Evolutionary conservation across 805 yeast species (phyloP), one percentile per base, ranked within the genome.

Genomic region (Yarrowia yakushimensis): DNA sequence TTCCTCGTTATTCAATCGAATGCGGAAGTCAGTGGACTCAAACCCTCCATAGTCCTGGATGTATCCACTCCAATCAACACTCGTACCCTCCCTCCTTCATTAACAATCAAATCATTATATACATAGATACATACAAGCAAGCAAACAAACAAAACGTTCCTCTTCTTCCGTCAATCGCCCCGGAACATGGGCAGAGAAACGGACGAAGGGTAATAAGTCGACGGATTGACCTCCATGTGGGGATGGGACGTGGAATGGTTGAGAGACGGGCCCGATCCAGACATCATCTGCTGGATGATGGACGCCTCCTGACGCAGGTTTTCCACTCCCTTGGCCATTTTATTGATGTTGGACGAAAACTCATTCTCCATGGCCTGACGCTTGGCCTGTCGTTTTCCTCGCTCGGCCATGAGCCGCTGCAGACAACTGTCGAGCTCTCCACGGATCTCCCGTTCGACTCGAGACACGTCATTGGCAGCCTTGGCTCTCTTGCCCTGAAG

Each of bases 341-440:
- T 69, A n/a, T 69, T 65, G 43, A 73, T 73, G 20, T 74, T 71
- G 28, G 62, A 65, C 15, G 74, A 67, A 57, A 73, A 73, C 65
- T 73, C 76, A 5, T 66, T 70, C 46, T 70, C 70, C 34, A 72
- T 63, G 33, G 67, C 70, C 18, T 60, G 63, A 18, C 77, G 65
- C 15, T 76, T 66, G 25, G 67, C 69, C 27, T 71, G 68, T 23
- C 70, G 68, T 25, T 63, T 66, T 36, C 65, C 66, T n/a, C 75
- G 67, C 18, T 65, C 68, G 11, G 41, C 42, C 36, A 63, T 65
- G 9, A 73, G 68, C 3, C 65, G 54, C 31, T 69, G 69, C 18
- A 68, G 55, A 30, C 68, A 72, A n/a, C 65, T 60, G 17, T 65
- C 65, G 60, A 71, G 46, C 15, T 62, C 68, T 17, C 55, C 60